Evolutionary conservation across 768 basidiomycete genomes (phyloP), one percentile per base, ranked within the genome.

Genomic region (Rhodosporidiobolus sp.): DNA sequence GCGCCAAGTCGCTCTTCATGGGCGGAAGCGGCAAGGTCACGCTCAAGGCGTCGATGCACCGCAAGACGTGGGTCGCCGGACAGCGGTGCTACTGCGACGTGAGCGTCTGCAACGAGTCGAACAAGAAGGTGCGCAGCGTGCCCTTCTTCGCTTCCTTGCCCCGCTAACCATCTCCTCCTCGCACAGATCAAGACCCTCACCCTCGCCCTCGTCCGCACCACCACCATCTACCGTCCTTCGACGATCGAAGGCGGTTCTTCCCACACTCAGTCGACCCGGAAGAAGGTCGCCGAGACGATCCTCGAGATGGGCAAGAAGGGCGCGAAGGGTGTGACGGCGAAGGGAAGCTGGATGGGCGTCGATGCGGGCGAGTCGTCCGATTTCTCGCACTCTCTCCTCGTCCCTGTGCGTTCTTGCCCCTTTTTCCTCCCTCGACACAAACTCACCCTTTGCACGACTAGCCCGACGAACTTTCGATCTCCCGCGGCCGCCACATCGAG

Each of bases 271-370:
- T 87, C 88, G 9, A 85, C 82, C 26, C 82, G 84, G 63, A 90
- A 89, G 79, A 84, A 86, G 72, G 83, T 94, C 1, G 86, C 88
- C 3, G 87, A 88, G 77, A 85, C 86, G 45, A 83, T 83, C 8
- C 83, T 95, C 35, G 86, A 88, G 75, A 87, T 88, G 79, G 87
- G 88, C 11, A 86, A 88, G 60, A 84, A 84, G 52, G 86, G 85
- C 35, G 81, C 86, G 12, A 85, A 86, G 72, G 89, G 90, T 4
- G 90, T 89, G 17, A 92, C 89, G 53, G 89, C 88, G 32, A 88
- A 87, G 77, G 93, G 92, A 1, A 95, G 91, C 90, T 95, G 93
- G 92, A 84, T 87, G 10, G 94, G 94, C 14, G 87, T 94, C 11
- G 81, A 83, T 22, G 83, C 89, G 6, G 86, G 87, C 3, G 86